Evolutionary conservation across 1,284 basidiomycete species (phyloP).

Genomic region (Ganoderma meredithae): DNA sequence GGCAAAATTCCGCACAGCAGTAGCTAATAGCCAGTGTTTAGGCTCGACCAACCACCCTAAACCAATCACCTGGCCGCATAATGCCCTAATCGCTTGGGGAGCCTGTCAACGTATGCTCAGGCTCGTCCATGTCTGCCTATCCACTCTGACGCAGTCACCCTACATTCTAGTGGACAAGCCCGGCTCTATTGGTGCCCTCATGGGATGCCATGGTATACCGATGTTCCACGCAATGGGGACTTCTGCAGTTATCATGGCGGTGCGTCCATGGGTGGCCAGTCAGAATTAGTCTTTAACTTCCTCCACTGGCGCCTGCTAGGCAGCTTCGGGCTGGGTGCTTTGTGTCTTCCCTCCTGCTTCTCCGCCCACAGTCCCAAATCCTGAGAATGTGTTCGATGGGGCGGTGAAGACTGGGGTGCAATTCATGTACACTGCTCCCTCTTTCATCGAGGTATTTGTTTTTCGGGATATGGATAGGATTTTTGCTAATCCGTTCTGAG

Average conservation of each 20-base stretch:
- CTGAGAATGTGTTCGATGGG: slow-evolving; percentile 34
- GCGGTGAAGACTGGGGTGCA: slow-evolving; percentile 27
- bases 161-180: not conserved
- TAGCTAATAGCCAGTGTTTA: not conserved
- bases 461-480: too few species aligned
- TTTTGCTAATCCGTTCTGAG: not conserved
- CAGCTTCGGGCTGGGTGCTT: not conserved
- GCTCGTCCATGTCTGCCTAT: not conserved
- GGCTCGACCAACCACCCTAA: slow-evolving; percentile 32
- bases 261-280: not conserved
- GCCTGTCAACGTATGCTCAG: not conserved
- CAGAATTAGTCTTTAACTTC: not conserved
- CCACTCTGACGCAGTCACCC: not conserved
- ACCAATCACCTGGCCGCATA: slow-evolving; percentile 25
- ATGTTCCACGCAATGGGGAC: slow-evolving; percentile 26
- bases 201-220: slow-evolving; percentile 19
- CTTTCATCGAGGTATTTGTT: slow-evolving; percentile 37
- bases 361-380: slow-evolving; percentile 22
- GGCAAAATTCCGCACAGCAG: too few species aligned
- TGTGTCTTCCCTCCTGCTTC: slow-evolving; percentile 31
- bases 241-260: slow-evolving; percentile 1
- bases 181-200: not conserved
- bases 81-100: not conserved
- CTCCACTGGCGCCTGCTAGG: not conserved
- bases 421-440: slow-evolving; percentile 36